Evolutionary conservation across 2,329 filamentous ascomycete genomes (phyloP).

Genomic region (Sphaerulina musiva): DNA sequence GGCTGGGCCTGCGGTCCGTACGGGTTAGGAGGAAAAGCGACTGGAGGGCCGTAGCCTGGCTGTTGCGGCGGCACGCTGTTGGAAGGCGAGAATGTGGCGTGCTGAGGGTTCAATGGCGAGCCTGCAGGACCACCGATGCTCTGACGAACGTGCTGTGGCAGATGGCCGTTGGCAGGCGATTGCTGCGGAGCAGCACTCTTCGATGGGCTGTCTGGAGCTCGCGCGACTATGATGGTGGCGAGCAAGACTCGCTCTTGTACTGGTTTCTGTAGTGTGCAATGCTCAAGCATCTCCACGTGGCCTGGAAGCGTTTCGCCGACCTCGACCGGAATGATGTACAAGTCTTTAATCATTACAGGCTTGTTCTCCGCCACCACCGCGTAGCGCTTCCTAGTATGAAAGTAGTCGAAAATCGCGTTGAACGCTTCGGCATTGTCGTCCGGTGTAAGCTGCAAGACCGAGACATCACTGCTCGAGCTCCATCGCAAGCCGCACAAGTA

Average conservation of each 20-base stretch:
- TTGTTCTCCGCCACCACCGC: slow-evolving; percentile 69
- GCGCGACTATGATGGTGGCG: slow-evolving; percentile 76
- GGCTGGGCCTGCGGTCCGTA: slow-evolving; percentile 32
- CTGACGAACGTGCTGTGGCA: slow-evolving; percentile 21
- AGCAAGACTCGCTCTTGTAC: slow-evolving; percentile 71
- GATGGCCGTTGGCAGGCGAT: slow-evolving; percentile 18
- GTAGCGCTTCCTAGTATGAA: slow-evolving; percentile 72
- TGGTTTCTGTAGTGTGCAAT: slow-evolving; percentile 68
- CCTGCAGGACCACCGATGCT: slow-evolving; percentile 27
- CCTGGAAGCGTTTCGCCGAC: slow-evolving; percentile 66
- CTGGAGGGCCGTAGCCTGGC: slow-evolving; percentile 20
- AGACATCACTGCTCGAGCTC: slow-evolving; percentile 73
- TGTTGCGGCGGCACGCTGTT: slow-evolving; percentile 24
- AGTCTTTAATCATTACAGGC: slow-evolving; percentile 66
- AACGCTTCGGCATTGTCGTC: slow-evolving; percentile 60
- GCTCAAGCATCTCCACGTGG: slow-evolving; percentile 81
- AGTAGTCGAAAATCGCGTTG: slow-evolving; percentile 78
- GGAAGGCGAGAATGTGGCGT: slow-evolving; percentile 36
- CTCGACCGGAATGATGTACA: slow-evolving; percentile 82
- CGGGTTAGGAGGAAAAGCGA: slow-evolving; percentile 35
- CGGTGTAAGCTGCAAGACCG: slow-evolving; percentile 65
- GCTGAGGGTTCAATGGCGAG: slow-evolving; percentile 35
- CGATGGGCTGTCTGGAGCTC: slow-evolving; percentile 40
- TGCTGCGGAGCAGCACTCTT: slow-evolving; percentile 31
- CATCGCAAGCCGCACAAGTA: slow-evolving; percentile 85